Evolutionary conservation across 768 basidiomycete genomes (phyloP), one percentile per base, ranked within the genome.

Genomic region (Hortiboletus campestris): DNA sequence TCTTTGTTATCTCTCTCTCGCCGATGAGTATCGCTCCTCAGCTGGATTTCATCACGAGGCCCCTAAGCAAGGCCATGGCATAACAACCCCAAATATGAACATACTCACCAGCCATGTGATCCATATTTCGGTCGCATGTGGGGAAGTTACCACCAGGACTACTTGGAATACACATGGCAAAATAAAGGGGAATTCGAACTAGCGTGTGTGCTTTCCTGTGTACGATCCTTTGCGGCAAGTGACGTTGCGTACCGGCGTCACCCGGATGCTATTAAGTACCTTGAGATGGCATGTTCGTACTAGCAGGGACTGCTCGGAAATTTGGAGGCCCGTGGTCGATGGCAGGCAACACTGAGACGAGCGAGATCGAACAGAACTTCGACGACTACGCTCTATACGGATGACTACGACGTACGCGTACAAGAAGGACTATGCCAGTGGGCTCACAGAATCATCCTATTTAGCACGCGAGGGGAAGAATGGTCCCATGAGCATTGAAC

Each of bases 201-300:
- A 46, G 20, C 48, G 13, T 51, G 45, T 28, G 29, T n/a, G 40
- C 20, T 25, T 25, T 0, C 25, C 25, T 4, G 25, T 25, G 25
- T 25, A 25, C 25, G 28, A 39, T 42, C 36, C 25, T 54, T 59
- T 45, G 49, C 50, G 57, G 57, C 32, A 53, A 53, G 28, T 17
- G 19, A 52, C n/a, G 22, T 47, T 6, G 25, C 29, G 42, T 25
- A 16, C 29, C 28, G n/a, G 11, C 17, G 46, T 17, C 32, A 35
- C 10, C 10, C 46, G 38, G 35, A 43, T 16, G 19, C n/a, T 4
- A 28, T 60, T 25, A n/a, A n/a, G n/a, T n/a, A 25, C 25, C 25
- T 25, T 25, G 28, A 17, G 49, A 59, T 17, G 28, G 25, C 25
- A 8, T n/a, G 40, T 51, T 34, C 31, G 25, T 20, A 35, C 25